A percentile compares a stretch with the other conserved stretches of the same genome.
These are phyloP conservation scores for Nicotiana noctiflora DNA, from an alignment of 257 asterid genomes.

Conservation along the genomic window DNA sequence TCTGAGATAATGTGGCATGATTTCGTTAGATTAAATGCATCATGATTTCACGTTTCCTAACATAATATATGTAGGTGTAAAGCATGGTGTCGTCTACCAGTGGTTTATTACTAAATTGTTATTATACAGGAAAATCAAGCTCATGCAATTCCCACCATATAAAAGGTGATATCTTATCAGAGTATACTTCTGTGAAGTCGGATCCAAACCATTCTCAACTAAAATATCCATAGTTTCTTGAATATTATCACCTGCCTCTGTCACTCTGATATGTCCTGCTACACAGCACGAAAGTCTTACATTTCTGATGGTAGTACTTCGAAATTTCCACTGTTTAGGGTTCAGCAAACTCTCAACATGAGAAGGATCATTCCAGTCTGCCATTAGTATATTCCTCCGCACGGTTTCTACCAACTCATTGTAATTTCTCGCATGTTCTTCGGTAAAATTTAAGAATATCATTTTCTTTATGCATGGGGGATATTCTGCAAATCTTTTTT, in stretches of 20 bases:
- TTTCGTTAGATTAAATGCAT: no score
- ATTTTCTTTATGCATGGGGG: no score
- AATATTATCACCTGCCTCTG: constrained; percentile 91
- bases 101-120: no score
- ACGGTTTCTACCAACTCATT: constrained; percentile 96
- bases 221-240: constrained; percentile 95
- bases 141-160: no score
- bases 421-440: no score
- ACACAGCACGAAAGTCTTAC: constrained; percentile 95
- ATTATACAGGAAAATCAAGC: no score
- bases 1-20: constrained; percentile 14
- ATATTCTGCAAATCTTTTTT: no score
- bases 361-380: constrained; percentile 97
- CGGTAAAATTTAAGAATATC: no score
- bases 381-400: constrained; percentile 79
- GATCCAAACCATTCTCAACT: constrained; percentile 58
- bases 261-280: constrained; percentile 82
- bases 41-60: not conserved
- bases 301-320: constrained; percentile 75
- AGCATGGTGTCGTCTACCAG: constrained; percentile 95
- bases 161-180: constrained; percentile 44
- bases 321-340: constrained; percentile 90
- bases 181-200: constrained; percentile 56
- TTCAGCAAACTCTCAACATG: constrained; percentile 98
- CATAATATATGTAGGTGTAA: constrained; percentile 47